phyloP scores from a whole-genome alignment of 2,329 filamentous ascomycete species.

The Tolypocladium ovalisporum region DNA sequence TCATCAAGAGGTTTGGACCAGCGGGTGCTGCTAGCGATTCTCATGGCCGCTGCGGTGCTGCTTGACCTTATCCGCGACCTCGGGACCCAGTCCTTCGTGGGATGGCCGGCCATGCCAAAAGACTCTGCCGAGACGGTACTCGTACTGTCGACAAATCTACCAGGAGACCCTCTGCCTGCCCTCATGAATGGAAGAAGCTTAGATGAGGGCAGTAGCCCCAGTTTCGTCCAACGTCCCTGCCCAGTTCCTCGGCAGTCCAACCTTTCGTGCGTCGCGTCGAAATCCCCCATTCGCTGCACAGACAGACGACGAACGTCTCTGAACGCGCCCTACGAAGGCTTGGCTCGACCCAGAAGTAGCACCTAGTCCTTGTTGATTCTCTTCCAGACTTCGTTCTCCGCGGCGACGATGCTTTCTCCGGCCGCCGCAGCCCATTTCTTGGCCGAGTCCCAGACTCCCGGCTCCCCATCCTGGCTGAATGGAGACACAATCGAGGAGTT shows the following conservation, averaged over 20 bases:
- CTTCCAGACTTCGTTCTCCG: slow-evolving; percentile 52
- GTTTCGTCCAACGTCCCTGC: background rate
- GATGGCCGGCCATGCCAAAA: background rate
- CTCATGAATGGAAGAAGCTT: background rate
- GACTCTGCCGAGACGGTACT: background rate
- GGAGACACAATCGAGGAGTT: slow-evolving; percentile 5
- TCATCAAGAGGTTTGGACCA: background rate
- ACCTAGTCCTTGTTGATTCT: slow-evolving; percentile 46
- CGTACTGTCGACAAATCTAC: background rate
- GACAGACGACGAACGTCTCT: background rate
- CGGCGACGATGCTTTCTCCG: slow-evolving; percentile 44
- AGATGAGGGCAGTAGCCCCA: background rate
- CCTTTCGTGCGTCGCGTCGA: background rate
- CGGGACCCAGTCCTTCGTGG: background rate
- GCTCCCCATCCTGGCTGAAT: slow-evolving; percentile 21
- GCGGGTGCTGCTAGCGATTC: background rate
- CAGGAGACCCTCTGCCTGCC: background rate
- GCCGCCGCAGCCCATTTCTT: slow-evolving; percentile 48
- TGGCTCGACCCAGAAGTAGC: background rate
- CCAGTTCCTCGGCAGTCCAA: background rate
- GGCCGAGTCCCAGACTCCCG: slow-evolving; percentile 43
- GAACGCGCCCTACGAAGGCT: background rate
- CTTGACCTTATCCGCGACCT: background rate
- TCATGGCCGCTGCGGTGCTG: background rate
- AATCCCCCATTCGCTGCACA: background rate